Percentiles rank a stretch among this genome's conserved stretches.
Conservation (phyloP, 75 land plant species). For the Selaginella tamariscina region DNA sequence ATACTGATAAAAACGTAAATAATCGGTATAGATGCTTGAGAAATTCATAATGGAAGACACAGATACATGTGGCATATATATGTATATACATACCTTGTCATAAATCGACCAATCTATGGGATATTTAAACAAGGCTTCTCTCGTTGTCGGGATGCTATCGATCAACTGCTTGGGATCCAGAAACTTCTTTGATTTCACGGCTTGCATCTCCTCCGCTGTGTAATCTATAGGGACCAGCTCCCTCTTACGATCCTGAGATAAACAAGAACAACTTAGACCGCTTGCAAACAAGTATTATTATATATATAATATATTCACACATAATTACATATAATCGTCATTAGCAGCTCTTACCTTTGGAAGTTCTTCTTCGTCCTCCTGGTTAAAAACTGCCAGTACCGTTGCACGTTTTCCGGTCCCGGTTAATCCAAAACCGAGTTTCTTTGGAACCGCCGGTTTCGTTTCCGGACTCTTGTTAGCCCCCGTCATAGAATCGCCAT, state of each 20-base stretch:
- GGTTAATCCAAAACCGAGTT: conserved; percentile 86
- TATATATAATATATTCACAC: too few species aligned
- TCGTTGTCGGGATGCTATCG: conserved; percentile 94
- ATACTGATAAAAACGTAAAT: too few species aligned
- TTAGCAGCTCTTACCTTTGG: too few species aligned
- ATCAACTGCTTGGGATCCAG: conserved; percentile 94
- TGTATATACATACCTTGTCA: conserved; percentile 59
- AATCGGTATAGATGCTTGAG: too few species aligned
- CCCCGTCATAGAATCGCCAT: conserved; percentile 21
- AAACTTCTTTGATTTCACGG: conserved; percentile 57
- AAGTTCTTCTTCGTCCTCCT: conserved; percentile 88
- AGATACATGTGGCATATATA: background rate
- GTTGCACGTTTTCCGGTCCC: conserved; percentile 82
- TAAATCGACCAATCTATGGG: conserved; percentile 81
- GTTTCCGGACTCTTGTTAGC: conserved; percentile 32
- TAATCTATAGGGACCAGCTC: conserved; percentile 96
- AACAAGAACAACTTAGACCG: too few species aligned
- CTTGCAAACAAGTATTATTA: too few species aligned
- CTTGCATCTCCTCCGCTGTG: conserved; percentile 88
- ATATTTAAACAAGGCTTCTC: conserved; percentile 81
- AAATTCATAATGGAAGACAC: background rate
- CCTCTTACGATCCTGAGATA: too few species aligned
- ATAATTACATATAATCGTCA: too few species aligned
- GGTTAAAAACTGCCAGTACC: conserved; percentile 78
- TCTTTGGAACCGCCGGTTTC: conserved; percentile 33